phyloP scores from a whole-genome alignment of 2,329 filamentous ascomycete species.

The Colletotrichum karsti region DNA sequence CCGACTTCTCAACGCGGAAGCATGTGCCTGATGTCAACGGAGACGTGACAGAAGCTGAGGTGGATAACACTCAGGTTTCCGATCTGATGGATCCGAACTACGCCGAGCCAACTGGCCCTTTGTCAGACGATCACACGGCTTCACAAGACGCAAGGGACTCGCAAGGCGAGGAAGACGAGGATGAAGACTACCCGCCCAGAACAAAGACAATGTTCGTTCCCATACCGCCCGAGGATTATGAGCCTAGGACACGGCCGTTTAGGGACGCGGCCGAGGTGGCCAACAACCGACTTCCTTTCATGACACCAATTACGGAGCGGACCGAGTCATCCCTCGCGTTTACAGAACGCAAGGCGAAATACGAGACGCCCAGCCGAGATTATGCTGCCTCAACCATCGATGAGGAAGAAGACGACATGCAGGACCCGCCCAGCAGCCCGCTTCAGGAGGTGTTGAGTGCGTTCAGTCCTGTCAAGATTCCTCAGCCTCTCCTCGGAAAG shows the following conservation, averaged over 20 bases:
- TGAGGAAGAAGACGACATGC: constrained; percentile 40
- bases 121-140: constrained; percentile 38
- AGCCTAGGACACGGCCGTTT: constrained; percentile 81
- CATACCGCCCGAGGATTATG: constrained; percentile 85
- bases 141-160: constrained; percentile 26
- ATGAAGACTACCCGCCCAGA: constrained; percentile 54
- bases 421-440: constrained; percentile 74
- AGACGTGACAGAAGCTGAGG: constrained; percentile 41
- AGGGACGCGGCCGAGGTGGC: constrained; percentile 82
- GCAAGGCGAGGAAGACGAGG: constrained; percentile 41
- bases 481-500: constrained; percentile 60
- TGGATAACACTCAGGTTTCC: constrained; percentile 48
- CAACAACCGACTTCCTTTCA: constrained; percentile 93
- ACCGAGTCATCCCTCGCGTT: constrained; percentile 83
- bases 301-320: constrained; percentile 97
- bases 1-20: constrained; percentile 81
- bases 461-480: constrained; percentile 53
- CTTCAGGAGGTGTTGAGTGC: constrained; percentile 71
- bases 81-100: constrained; percentile 49
- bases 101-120: constrained; percentile 35
- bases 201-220: constrained; percentile 78
- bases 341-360: constrained; percentile 29
- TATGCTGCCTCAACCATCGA: constrained; percentile 36
- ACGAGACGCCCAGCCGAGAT: constrained; percentile 34
- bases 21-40: constrained; percentile 65